Evolutionary conservation across 176 grass and related monocot species (phyloP), one percentile per base, ranked within the genome.

Genomic region (Juncus effusus): DNA sequence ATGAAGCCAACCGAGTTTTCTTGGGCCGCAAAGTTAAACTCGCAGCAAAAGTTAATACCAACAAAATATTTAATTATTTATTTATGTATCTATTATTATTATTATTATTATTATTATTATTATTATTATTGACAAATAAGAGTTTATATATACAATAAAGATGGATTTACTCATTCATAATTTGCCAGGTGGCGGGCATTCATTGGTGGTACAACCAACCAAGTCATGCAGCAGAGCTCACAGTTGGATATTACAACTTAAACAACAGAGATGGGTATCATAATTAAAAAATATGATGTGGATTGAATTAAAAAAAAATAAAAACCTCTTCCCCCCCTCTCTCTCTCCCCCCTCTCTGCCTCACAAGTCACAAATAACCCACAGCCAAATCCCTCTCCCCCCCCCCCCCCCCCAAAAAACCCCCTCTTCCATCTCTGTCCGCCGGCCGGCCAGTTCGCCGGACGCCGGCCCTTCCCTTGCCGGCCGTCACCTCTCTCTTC

Each of bases 201-300:
- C 93, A 91, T 64, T 91, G 93, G 92, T 91, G 87, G 87, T 96
- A 96, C 38, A 79, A 6, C 35, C 79, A 81, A 81, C 79, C 85
- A 7, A 91, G 68, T 69, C 93, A 96, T 5, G 93, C 93, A 60
- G 93, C 88, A 39, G 88, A 96, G 81, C 82, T 96, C 44, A 91
- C 88, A 37, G 79, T 87, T 0, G 88, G 88, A 10, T 96, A 89
- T 70, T 89, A 96, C 74, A 89, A 91, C 65, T 54, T 83, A 61
- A 86, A 77, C 68, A 59, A 86, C 14, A 78, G 84, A 72, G 92
- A 96, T 7, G 87, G 92, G 16, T 96, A 96, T 74, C 80, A n/a
- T n/a, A n/a, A n/a, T n/a, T n/a, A n/a, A n/a, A n/a, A n/a, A n/a
- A n/a, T n/a, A n/a, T n/a, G n/a, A n/a, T n/a, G n/a, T n/a, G n/a